A percentile compares a stretch with the other conserved stretches of the same genome.
Conservation (phyloP, 352 stramenopile species). For the Phytopythium helicoides region DNA sequence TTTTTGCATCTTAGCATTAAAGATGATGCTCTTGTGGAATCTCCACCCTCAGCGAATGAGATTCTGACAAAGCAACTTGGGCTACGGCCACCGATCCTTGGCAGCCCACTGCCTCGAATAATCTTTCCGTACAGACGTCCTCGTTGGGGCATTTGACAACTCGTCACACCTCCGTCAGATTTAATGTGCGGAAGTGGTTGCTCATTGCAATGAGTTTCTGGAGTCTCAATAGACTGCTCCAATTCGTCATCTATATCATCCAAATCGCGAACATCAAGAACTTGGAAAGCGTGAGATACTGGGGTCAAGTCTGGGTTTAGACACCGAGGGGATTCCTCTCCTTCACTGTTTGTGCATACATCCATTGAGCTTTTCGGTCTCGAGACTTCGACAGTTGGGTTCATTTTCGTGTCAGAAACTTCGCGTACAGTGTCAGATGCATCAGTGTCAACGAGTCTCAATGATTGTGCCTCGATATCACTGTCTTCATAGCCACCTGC, state of each 20-base stretch:
- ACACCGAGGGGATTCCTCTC: not conserved
- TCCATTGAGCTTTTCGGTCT: not conserved
- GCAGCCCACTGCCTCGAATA: constrained; percentile 35
- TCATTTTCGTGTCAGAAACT: too few relatives aligned
- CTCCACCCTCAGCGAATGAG: constrained; percentile 46
- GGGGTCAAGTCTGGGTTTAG: not conserved
- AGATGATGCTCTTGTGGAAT: constrained; percentile 10
- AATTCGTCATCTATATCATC: constrained; percentile 21
- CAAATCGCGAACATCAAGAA: not conserved
- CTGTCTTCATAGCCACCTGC: constrained; percentile 7
- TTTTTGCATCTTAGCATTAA: constrained; percentile 74
- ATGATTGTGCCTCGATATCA: not conserved
- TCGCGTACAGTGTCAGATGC: not conserved
- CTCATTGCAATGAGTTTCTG: constrained; percentile 28
- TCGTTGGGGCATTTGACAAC: constrained; percentile 15
- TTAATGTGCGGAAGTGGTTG: too few relatives aligned
- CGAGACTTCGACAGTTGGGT: too few relatives aligned
- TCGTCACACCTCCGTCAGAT: not conserved
- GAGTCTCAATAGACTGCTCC: constrained; percentile 40
- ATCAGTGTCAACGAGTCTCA: not conserved
- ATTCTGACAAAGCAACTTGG: constrained; percentile 47
- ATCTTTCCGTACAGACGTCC: constrained; percentile 47
- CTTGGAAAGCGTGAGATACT: not conserved
- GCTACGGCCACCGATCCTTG: constrained; percentile 8
- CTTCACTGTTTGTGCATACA: constrained; percentile 5